phyloP scores from a whole-genome alignment of 768 basidiomycete genomes.

The Neoboletus magnificus region DNA sequence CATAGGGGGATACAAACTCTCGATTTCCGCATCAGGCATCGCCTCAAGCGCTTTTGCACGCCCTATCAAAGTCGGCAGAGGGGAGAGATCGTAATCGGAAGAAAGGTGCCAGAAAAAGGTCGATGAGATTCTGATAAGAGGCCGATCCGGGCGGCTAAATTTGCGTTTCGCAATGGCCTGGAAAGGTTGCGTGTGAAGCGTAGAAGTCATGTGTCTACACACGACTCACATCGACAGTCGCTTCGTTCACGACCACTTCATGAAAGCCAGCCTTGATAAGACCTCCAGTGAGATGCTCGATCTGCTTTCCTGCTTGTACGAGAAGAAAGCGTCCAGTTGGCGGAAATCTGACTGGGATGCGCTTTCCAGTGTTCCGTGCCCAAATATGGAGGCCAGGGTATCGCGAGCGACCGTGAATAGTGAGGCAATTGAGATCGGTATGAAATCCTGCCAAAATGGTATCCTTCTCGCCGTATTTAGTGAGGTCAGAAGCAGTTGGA shows the following conservation, averaged over 20 bases:
- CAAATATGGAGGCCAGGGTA: constrained; percentile 91
- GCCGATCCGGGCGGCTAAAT: constrained; percentile 62
- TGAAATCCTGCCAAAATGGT: constrained; percentile 95
- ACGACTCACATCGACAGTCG: constrained; percentile 61
- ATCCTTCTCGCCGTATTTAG: constrained; percentile 70
- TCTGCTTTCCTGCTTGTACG: constrained; percentile 94
- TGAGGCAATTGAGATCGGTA: constrained; percentile 89
- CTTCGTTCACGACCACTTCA: constrained; percentile 87
- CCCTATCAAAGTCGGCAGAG: constrained; percentile 52
- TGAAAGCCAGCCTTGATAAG: constrained; percentile 91
- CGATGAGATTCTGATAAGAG: constrained; percentile 90
- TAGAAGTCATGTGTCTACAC: neutral
- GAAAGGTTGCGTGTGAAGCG: neutral
- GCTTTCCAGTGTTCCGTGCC: constrained; percentile 91
- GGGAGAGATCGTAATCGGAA: constrained; percentile 74
- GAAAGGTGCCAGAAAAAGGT: constrained; percentile 96
- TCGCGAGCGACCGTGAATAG: constrained; percentile 83
- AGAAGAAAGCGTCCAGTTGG: constrained; percentile 75
- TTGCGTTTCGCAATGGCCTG: constrained; percentile 66
- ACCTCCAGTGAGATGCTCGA: constrained; percentile 83
- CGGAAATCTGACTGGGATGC: constrained; percentile 85
- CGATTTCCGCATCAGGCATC: constrained; percentile 31
- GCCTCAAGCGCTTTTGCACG: constrained; percentile 45
- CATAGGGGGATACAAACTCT: constrained; percentile 58
- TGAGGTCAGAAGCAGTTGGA: constrained; percentile 89